Percentiles rank a stretch among this genome's conserved stretches.
Conservation (phyloP, 768 basidiomycete genomes). For the Sporobolomyces phaffii region DNA sequence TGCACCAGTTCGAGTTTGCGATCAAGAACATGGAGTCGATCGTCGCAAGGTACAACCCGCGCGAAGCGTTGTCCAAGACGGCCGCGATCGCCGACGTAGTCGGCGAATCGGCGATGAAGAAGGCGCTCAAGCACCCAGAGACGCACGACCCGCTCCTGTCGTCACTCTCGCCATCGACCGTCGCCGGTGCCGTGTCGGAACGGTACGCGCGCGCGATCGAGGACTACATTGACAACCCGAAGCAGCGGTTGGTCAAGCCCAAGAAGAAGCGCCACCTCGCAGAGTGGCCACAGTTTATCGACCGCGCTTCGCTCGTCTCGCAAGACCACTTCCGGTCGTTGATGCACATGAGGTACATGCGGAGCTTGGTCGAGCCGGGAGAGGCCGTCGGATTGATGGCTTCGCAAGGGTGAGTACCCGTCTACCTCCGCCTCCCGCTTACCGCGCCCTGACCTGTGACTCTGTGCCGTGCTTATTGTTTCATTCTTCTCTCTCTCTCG, state of each 20-base stretch:
- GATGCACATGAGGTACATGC: conserved; percentile 88
- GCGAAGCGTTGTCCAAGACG: conserved; percentile 55
- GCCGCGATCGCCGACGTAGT: conserved; percentile 58
- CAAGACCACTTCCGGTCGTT: conserved; percentile 61
- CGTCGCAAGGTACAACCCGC: conserved; percentile 58
- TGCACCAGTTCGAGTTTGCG: conserved; percentile 88
- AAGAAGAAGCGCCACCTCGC: conserved; percentile 49
- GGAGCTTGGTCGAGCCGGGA: conserved; percentile 88
- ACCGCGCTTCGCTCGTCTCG: conserved; percentile 50
- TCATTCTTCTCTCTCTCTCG: no score
- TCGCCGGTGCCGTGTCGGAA: conserved; percentile 86
- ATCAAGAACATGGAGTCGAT: conserved; percentile 76
- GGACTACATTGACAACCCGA: conserved; percentile 70
- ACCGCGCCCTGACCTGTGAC: conserved; percentile 1
- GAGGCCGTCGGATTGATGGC: conserved; percentile 97
- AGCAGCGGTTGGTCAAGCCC: conserved; percentile 51
- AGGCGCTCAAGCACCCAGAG: conserved; percentile 67
- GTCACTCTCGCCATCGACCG: conserved; percentile 67
- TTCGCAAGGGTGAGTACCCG: conserved; percentile 74
- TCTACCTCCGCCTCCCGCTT: background rate
- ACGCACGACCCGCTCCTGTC: conserved; percentile 65
- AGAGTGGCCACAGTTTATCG: conserved; percentile 50
- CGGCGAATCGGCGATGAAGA: conserved; percentile 60
- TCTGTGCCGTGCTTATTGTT: background rate
- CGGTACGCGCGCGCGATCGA: conserved; percentile 74